Evolutionary conservation across 2,329 filamentous ascomycete genomes (phyloP).

Genomic region (Alternaria sp.): DNA sequence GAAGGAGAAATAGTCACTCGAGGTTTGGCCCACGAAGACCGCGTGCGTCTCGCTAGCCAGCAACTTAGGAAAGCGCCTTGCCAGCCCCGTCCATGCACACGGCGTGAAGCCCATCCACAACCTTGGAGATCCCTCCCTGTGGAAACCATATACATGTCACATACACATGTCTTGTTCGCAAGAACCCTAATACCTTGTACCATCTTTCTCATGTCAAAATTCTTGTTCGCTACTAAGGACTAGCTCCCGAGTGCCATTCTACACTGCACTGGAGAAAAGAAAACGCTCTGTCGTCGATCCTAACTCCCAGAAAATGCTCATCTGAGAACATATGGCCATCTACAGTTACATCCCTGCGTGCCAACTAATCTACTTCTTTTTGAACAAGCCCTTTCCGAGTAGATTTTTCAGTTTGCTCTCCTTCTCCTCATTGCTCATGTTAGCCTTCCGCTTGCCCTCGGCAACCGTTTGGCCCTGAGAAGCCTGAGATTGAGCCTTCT

Average conservation of each 20-base stretch:
- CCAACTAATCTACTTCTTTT: slow-evolving; percentile 32
- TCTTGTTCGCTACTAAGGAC: neutral
- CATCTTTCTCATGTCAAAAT: neutral
- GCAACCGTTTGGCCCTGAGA: slow-evolving; percentile 30
- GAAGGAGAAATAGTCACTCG: neutral
- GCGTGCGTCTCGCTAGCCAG: neutral
- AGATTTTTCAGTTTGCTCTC: slow-evolving; percentile 54
- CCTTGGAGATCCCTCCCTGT: neutral
- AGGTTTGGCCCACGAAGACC: neutral
- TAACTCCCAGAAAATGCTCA: slow-evolving; percentile 14
- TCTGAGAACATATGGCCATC: neutral
- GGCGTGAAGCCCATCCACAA: neutral
- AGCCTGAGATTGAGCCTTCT: slow-evolving; percentile 16
- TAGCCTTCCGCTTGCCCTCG: slow-evolving; percentile 46
- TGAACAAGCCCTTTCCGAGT: slow-evolving; percentile 49
- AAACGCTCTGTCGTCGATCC: neutral
- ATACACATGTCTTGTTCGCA: neutral
- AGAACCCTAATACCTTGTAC: neutral
- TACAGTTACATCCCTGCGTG: neutral
- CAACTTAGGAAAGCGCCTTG: neutral
- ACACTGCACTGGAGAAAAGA: slow-evolving; percentile 1
- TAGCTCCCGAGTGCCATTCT: neutral
- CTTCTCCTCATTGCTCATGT: slow-evolving; percentile 47
- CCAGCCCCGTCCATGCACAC: neutral
- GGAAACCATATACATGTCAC: neutral